Evolutionary conservation across 106 monocot species (phyloP).

Genomic region (Dendrobium chrysotoxum): DNA sequence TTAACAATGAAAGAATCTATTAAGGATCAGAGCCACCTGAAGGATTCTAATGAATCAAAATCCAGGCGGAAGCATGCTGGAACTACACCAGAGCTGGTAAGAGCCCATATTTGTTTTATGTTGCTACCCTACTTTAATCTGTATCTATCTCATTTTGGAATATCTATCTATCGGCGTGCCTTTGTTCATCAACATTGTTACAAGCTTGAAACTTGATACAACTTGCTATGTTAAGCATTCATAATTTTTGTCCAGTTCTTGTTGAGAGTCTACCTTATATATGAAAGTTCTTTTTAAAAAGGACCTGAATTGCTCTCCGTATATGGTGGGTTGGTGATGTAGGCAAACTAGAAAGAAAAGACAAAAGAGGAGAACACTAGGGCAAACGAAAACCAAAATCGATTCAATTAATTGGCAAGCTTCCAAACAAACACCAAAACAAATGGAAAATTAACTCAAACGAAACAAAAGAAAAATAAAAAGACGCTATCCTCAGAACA

Average conservation of each 20-base stretch:
- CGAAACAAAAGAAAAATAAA: too few relatives aligned
- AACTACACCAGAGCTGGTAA: neutral
- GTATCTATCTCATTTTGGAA: neutral
- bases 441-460: too few relatives aligned
- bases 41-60: neutral
- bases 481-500: too few relatives aligned
- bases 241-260: neutral
- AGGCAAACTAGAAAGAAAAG: too few relatives aligned
- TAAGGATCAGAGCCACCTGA: neutral
- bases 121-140: neutral
- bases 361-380: too few relatives aligned
- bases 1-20: neutral
- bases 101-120: neutral
- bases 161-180: neutral
- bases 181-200: neutral
- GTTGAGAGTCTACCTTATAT: neutral
- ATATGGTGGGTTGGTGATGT: neutral
- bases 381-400: too few relatives aligned
- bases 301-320: neutral
- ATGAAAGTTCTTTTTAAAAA: neutral
- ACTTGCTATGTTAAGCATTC: neutral
- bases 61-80: neutral
- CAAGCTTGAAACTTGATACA: neutral
- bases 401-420: too few relatives aligned
- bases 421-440: too few relatives aligned